phyloP scores from a whole-genome alignment of 495 filamentous ascomycete species.

The Aspergillus sclerotioniger region DNA sequence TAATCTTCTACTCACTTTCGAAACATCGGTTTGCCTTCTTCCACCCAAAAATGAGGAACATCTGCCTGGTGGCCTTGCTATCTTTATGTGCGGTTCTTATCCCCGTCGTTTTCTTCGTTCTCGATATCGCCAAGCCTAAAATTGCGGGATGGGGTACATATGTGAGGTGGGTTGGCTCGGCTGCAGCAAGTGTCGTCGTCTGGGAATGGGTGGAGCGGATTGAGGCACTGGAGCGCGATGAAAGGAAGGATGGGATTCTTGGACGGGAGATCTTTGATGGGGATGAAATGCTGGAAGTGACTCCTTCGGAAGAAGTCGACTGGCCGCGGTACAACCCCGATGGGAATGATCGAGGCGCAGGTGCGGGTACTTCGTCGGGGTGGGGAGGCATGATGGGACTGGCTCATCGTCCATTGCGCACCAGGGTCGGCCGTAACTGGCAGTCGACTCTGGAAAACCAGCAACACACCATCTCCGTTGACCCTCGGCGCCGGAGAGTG shows the following conservation, averaged over 20 bases:
- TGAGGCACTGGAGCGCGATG: conserved; percentile 90
- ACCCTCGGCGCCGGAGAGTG: conserved; percentile 24
- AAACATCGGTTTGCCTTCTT: conserved; percentile 94
- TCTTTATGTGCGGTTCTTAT: conserved; percentile 79
- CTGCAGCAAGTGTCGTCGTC: conserved; percentile 92
- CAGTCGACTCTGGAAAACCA: conserved; percentile 17
- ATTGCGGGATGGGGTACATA: conserved; percentile 97
- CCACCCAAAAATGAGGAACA: conserved; percentile 89
- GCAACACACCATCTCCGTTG: conserved; percentile 15
- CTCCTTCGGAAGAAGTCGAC: conserved; percentile 57
- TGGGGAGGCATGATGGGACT: conserved; percentile 46
- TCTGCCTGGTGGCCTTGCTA: conserved; percentile 77
- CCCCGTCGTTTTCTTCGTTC: conserved; percentile 91
- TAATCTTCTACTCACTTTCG: conserved; percentile 89
- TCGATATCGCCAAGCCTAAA: conserved; percentile 84
- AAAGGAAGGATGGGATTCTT: conserved; percentile 92
- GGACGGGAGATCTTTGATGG: conserved; percentile 95
- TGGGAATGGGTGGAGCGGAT: conserved; percentile 99
- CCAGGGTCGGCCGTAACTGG: conserved; percentile 32
- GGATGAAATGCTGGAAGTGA: conserved; percentile 88
- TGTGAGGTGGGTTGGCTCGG: conserved; percentile 95
- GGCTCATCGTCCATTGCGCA: conserved; percentile 38
- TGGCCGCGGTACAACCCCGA: conserved; percentile 45
- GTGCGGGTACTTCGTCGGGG: conserved; percentile 40
- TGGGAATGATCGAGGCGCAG: conserved; percentile 38